Conservation (phyloP, 192 early-diverging fungal genomes). For the Coemansia sp. region DNA sequence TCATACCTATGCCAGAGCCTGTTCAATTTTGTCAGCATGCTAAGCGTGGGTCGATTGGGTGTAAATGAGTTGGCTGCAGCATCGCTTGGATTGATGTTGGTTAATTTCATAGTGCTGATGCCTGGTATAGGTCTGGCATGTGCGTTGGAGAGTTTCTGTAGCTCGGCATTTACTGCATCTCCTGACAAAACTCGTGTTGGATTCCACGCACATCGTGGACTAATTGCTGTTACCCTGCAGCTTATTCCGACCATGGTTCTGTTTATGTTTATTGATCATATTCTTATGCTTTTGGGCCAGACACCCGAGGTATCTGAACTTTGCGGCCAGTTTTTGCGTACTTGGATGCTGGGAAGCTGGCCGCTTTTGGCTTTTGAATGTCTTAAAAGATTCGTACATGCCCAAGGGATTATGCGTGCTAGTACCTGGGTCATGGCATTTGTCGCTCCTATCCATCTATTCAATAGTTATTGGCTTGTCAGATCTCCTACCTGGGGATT, state of each 20-base stretch:
- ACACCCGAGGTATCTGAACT: constrained; percentile 65
- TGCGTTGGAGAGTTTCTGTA: constrained; percentile 43
- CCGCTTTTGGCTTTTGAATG: constrained; percentile 80
- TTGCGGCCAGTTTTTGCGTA: constrained; percentile 64
- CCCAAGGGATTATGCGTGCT: constrained; percentile 91
- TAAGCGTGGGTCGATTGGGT: constrained; percentile 61
- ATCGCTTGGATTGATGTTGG: constrained; percentile 65
- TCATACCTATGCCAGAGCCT: constrained; percentile 66
- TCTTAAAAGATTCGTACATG: constrained; percentile 79
- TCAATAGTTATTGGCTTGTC: constrained; percentile 34
- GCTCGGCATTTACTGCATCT: constrained; percentile 38
- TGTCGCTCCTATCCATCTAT: constrained; percentile 30
- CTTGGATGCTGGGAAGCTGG: constrained; percentile 70
- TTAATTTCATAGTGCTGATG: constrained; percentile 64
- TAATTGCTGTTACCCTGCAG: constrained; percentile 41
- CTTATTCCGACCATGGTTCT: constrained; percentile 18
- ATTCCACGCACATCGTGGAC: constrained; percentile 37
- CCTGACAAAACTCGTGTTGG: constrained; percentile 41
- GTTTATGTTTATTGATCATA: constrained; percentile 45
- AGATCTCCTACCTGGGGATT: constrained; percentile 50
- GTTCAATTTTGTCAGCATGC: constrained; percentile 60
- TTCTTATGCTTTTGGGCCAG: constrained; percentile 74
- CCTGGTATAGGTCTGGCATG: constrained; percentile 63
- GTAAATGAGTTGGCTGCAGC: constrained; percentile 65
- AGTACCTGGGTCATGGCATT: constrained; percentile 39